These are phyloP conservation scores for Boletellus sp. DNA, from an alignment of 768 basidiomycete species.

Conservation along the genomic window DNA sequence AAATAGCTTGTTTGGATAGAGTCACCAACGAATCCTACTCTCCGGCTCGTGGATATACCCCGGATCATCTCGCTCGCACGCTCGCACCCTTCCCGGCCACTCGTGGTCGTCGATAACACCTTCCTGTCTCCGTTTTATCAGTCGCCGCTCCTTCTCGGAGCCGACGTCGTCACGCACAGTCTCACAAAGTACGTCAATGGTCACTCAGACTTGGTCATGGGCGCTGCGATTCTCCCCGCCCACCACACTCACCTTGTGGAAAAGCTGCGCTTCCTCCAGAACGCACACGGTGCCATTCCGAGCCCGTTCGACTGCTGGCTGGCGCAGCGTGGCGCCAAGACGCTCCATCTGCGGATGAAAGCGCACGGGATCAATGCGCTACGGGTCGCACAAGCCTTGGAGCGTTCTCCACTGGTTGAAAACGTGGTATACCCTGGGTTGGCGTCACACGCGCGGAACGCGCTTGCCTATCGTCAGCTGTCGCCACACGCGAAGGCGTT, in stretches of 20 bases:
- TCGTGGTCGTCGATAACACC: constrained; percentile 91
- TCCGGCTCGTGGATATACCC: constrained; percentile 78
- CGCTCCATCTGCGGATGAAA: constrained; percentile 83
- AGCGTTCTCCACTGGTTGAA: constrained; percentile 56
- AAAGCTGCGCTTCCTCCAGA: constrained; percentile 82
- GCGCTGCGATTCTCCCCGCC: constrained; percentile 68
- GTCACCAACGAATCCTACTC: constrained; percentile 91
- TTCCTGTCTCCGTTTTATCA: constrained; percentile 92
- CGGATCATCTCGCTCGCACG: constrained; percentile 65
- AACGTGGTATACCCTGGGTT: constrained; percentile 87
- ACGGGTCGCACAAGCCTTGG: constrained; percentile 61
- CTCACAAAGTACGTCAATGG: constrained; percentile 93
- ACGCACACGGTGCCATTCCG: constrained; percentile 81
- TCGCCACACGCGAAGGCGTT: constrained; percentile 69
- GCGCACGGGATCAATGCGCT: constrained; percentile 85
- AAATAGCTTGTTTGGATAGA: constrained; percentile 94
- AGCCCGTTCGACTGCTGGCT: constrained; percentile 89
- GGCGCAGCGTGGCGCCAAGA: constrained; percentile 87
- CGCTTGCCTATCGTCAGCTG: constrained; percentile 58
- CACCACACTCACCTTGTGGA: constrained; percentile 45
- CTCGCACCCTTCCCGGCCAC: constrained; percentile 58
- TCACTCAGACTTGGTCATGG: constrained; percentile 92
- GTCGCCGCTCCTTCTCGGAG: constrained; percentile 80
- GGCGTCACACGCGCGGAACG: constrained; percentile 59
- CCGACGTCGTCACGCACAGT: constrained; percentile 81